Evolutionary conservation across 768 basidiomycete genomes (phyloP).

Genomic region (Suillus placidus): DNA sequence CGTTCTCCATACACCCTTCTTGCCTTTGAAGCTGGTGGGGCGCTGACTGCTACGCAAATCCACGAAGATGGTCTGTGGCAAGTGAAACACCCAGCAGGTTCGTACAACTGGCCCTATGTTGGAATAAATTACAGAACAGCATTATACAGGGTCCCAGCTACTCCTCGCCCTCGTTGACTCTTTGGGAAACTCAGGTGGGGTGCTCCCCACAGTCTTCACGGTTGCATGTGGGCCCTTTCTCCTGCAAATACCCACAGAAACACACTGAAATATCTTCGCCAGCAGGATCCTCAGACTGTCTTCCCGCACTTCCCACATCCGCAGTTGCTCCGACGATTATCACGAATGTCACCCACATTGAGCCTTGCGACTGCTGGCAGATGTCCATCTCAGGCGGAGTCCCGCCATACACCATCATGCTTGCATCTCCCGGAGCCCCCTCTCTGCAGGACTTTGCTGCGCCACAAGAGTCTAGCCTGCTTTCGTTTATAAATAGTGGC

Average conservation of each 20-base stretch:
- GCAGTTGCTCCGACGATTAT: slow-evolving; percentile 34
- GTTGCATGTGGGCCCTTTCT: slow-evolving; percentile 34
- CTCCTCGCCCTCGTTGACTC: slow-evolving; percentile 49
- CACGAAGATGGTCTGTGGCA: slow-evolving; percentile 39
- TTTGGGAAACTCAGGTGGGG: slow-evolving; percentile 44
- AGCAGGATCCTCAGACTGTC: slow-evolving; percentile 34
- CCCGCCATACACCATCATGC: slow-evolving; percentile 46
- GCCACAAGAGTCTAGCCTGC: slow-evolving; percentile 35
- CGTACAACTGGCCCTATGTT: slow-evolving; percentile 16
- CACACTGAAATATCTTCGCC: slow-evolving; percentile 4
- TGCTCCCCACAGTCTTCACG: slow-evolving; percentile 37
- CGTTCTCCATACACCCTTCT: slow-evolving; percentile 46
- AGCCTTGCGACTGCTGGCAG: slow-evolving; percentile 52
- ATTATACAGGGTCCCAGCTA: slow-evolving; percentile 42
- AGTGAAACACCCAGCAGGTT: slow-evolving; percentile 43
- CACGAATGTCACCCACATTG: slow-evolving; percentile 42
- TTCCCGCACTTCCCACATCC: slow-evolving; percentile 20
- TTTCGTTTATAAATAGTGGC: slow-evolving; percentile 48
- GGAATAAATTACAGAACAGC: background rate
- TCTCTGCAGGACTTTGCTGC: slow-evolving; percentile 45
- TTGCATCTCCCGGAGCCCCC: slow-evolving; percentile 41
- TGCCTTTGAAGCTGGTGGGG: slow-evolving; percentile 41
- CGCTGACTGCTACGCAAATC: slow-evolving; percentile 37
- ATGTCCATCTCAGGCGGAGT: slow-evolving; percentile 45
- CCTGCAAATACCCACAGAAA: slow-evolving; percentile 1